Conservation (phyloP, 2,329 filamentous ascomycete species). For the Pochonia chlamydosporia region DNA sequence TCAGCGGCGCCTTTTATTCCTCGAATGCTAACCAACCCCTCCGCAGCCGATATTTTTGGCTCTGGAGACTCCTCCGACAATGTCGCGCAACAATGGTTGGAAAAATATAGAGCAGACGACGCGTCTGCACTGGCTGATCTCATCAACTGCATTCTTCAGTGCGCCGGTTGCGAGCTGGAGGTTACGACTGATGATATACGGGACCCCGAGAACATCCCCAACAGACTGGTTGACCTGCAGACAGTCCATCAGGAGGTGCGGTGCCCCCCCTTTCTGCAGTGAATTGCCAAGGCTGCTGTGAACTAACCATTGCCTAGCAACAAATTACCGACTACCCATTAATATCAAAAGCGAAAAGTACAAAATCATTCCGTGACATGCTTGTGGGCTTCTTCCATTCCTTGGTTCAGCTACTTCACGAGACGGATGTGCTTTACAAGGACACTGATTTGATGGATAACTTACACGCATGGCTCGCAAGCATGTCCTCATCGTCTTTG, state of each 20-base stretch:
- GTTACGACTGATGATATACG: conserved; percentile 79
- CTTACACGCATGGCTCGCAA: conserved; percentile 80
- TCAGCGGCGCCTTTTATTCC: neutral
- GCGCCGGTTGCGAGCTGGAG: conserved; percentile 74
- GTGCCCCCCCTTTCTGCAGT: conserved; percentile 4
- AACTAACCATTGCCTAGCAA: conserved; percentile 43
- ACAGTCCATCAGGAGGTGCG: conserved; percentile 75
- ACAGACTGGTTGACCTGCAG: conserved; percentile 77
- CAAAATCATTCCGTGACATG: conserved; percentile 69
- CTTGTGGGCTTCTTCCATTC: conserved; percentile 74
- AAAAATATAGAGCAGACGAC: conserved; percentile 49
- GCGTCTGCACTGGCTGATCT: conserved; percentile 53
- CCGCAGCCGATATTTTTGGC: conserved; percentile 57
- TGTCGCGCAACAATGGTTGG: conserved; percentile 56
- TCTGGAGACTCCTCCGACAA: conserved; percentile 51
- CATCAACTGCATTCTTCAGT: conserved; percentile 61
- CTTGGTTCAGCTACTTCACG: conserved; percentile 71
- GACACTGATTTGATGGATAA: conserved; percentile 79
- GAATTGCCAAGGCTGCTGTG: neutral
- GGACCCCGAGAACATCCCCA: conserved; percentile 81
- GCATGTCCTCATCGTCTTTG: conserved; percentile 82
- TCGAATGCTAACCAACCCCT: neutral
- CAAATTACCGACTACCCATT: conserved; percentile 88
- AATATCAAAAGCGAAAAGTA: conserved; percentile 72
- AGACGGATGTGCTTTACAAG: conserved; percentile 74